Percentiles rank a stretch among this genome's conserved stretches.
These are phyloP conservation scores for Saturnispora dispora DNA, from an alignment of 805 yeast species.

Conservation along the genomic window DNA sequence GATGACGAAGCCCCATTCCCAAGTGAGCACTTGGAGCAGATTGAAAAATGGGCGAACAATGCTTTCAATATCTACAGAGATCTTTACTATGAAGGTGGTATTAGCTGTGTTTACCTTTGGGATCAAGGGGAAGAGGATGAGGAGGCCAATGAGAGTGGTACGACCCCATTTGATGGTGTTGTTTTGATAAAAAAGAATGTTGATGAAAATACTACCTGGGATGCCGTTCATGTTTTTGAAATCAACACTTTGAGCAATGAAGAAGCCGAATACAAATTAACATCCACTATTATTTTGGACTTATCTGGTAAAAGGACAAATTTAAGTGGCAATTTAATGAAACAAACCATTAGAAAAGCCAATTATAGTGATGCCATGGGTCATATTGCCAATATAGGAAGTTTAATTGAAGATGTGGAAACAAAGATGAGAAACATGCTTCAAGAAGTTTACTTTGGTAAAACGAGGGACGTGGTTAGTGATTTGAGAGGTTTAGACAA, in stretches of 20 bases:
- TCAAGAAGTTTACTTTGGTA: conserved; percentile 92
- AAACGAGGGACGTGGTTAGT: conserved; percentile 79
- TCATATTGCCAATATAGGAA: conserved; percentile 83
- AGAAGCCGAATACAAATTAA: conserved; percentile 52
- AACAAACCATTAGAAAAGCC: conserved; percentile 61
- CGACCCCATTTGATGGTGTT: conserved; percentile 79
- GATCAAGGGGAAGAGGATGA: conserved; percentile 56
- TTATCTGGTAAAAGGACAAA: conserved; percentile 33
- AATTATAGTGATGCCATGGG: conserved; percentile 41
- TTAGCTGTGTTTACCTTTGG: conserved; percentile 87
- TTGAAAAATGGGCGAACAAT: conserved; percentile 78
- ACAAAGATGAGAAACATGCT: conserved; percentile 75
- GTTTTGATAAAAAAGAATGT: conserved; percentile 64
- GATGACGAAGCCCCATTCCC: conserved; percentile 76
- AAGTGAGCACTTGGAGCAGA: conserved; percentile 49
- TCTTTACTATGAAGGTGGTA: conserved; percentile 90
- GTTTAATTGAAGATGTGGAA: conserved; percentile 80
- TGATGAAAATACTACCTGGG: conserved; percentile 65
- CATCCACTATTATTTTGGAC: conserved; percentile 82
- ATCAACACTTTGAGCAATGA: conserved; percentile 37
- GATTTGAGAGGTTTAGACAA: conserved; percentile 45
- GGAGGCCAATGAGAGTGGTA: conserved; percentile 39
- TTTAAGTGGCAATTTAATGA: conserved; percentile 75
- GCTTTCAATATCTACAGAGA: conserved; percentile 91
- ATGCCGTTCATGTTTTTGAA: conserved; percentile 88